These are phyloP conservation scores for Penicillium sp. DNA, from an alignment of 2,329 filamentous ascomycete species.

Conservation along the genomic window DNA sequence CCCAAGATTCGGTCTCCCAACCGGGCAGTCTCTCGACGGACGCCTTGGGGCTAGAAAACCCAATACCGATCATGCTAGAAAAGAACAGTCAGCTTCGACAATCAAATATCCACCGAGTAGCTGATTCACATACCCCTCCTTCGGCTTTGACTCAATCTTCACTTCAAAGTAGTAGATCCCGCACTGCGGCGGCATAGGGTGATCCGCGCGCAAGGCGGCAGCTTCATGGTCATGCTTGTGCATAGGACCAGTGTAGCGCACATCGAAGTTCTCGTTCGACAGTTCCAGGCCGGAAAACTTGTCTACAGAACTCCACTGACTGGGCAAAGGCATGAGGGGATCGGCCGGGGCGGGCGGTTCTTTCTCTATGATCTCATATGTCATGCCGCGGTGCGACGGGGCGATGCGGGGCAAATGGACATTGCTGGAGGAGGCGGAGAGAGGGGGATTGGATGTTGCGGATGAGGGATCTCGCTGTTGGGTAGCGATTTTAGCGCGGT, in stretches of 20 bases:
- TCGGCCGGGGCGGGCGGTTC: conserved; percentile 59
- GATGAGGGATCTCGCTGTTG: conserved; percentile 45
- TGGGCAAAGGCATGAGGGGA: conserved; percentile 67
- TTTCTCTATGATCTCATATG: conserved; percentile 81
- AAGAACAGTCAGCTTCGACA: conserved; percentile 8
- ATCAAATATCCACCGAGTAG: not conserved
- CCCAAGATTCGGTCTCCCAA: conserved; percentile 65
- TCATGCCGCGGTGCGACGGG: conserved; percentile 70
- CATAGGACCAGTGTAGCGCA: conserved; percentile 58
- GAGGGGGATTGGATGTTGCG: conserved; percentile 49
- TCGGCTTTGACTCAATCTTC: conserved; percentile 63
- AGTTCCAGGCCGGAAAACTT: conserved; percentile 73
- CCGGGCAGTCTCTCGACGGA: conserved; percentile 61
- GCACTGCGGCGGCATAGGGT: conserved; percentile 82
- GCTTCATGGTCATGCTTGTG: conserved; percentile 70
- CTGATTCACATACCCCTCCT: conserved; percentile 58
- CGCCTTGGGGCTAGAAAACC: conserved; percentile 60
- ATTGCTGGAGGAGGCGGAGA: conserved; percentile 57
- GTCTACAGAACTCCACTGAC: conserved; percentile 77
- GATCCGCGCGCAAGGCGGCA: conserved; percentile 75
- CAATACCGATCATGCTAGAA: conserved; percentile 50
- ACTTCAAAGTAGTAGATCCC: conserved; percentile 94
- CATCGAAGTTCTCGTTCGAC: conserved; percentile 68
- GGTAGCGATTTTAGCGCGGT: conserved; percentile 59
- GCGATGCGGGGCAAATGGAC: conserved; percentile 58